Percentiles rank a stretch among this genome's conserved stretches.
Conservation (phyloP, 208 protist genomes). For the Crithidia sp. region DNA sequence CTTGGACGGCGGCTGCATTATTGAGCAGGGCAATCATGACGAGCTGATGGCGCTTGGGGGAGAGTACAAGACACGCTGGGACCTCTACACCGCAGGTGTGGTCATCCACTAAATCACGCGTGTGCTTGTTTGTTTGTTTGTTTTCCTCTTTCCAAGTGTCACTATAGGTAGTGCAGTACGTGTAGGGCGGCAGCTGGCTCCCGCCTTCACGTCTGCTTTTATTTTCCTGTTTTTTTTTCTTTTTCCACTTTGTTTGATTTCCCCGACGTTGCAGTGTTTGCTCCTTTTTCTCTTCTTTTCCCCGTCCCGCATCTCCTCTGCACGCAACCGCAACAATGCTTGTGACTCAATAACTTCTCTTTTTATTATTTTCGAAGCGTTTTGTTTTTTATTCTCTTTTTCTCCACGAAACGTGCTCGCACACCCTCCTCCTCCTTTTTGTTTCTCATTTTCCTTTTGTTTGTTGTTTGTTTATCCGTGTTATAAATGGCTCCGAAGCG, state of each 20-base stretch:
- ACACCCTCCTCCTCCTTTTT: background rate
- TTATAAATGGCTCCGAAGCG: too few species aligned
- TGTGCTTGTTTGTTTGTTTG: background rate
- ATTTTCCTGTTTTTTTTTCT: background rate
- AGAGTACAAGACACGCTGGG: conserved; percentile 70
- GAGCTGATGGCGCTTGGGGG: conserved; percentile 77
- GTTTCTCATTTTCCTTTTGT: background rate
- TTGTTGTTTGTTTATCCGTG: background rate
- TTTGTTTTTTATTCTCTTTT: conserved; percentile 13
- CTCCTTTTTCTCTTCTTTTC: background rate
- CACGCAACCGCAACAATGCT: too few species aligned
- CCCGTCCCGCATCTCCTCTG: too few species aligned
- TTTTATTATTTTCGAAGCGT: background rate
- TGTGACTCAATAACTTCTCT: background rate
- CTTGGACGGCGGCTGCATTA: conserved; percentile 68
- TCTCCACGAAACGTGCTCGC: background rate
- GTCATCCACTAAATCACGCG: conserved; percentile 3
- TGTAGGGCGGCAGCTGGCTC: too few species aligned
- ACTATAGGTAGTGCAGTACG: too few species aligned
- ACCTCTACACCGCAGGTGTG: conserved; percentile 51
- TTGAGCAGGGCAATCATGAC: conserved; percentile 80
- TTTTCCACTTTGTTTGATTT: background rate
- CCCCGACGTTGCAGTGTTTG: background rate
- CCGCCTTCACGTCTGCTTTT: background rate
- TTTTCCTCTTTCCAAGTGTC: background rate